Conservation (phyloP, 108 stramenopile genomes). For the Nannochloropsis oceanica region DNA sequence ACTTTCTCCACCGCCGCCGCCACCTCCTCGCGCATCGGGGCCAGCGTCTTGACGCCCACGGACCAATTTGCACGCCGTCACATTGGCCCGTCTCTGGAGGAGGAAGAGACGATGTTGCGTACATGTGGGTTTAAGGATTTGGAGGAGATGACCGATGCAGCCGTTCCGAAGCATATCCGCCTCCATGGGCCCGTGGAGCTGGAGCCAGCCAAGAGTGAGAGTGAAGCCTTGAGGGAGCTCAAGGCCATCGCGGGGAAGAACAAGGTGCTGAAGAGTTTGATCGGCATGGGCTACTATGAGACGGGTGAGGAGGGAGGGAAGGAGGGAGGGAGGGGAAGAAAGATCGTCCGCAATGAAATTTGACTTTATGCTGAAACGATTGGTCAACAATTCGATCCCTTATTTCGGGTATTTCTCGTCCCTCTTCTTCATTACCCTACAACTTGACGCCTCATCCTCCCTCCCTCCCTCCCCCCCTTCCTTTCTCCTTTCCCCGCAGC, state of each 20-base stretch:
- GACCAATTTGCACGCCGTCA: background rate
- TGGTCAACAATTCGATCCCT: too few species aligned
- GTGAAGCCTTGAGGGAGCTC: slow-evolving; percentile 68
- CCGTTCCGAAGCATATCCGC: background rate
- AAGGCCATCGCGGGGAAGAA: slow-evolving; percentile 47
- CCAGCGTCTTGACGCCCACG: background rate
- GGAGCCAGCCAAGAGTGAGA: slow-evolving; percentile 63
- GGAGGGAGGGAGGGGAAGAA: background rate
- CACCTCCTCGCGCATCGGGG: background rate
- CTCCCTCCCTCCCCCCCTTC: background rate
- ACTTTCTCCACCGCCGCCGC: background rate
- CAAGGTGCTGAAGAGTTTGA: slow-evolving; percentile 87
- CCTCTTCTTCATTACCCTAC: too few species aligned
- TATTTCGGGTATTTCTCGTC: too few species aligned
- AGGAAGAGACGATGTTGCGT: background rate
- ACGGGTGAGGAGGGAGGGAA: slow-evolving; percentile 39
- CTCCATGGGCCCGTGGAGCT: slow-evolving; percentile 40
- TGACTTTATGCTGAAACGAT: too few species aligned
- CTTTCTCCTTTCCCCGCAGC: background rate
- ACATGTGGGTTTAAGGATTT: background rate
- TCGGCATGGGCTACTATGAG: slow-evolving; percentile 94
- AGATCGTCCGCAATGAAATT: too few species aligned
- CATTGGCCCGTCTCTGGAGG: background rate
- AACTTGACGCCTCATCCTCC: background rate
- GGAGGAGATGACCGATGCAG: background rate